Evolutionary conservation across 345 rosid genomes (phyloP).

Genomic region (Streptanthus diversifolius): DNA sequence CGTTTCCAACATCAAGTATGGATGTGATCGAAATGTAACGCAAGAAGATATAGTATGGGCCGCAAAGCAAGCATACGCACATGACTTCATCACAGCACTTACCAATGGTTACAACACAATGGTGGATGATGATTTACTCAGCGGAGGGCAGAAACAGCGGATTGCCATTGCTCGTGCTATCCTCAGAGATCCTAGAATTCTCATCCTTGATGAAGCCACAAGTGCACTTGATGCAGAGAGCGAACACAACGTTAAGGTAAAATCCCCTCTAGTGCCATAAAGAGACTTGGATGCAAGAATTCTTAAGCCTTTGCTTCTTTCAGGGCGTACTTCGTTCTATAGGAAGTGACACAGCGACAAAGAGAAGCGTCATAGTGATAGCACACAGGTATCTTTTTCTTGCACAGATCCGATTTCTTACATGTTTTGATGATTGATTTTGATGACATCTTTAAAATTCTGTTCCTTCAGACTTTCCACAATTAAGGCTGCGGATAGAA

Average conservation of each 20-base stretch:
- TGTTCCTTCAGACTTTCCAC: slow-evolving; percentile 74
- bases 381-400: slow-evolving; percentile 64
- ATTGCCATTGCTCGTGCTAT: slow-evolving; percentile 96
- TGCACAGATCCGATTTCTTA: neutral
- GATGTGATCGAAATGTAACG: slow-evolving; percentile 56
- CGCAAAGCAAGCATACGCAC: slow-evolving; percentile 89
- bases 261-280: neutral
- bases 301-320: slow-evolving; percentile 5
- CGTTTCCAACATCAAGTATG: slow-evolving; percentile 82
- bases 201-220: slow-evolving; percentile 96
- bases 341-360: slow-evolving; percentile 50
- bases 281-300: neutral
- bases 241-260: slow-evolving; percentile 89
- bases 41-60: slow-evolving; percentile 88
- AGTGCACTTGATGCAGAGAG: slow-evolving; percentile 98
- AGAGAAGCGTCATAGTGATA: slow-evolving; percentile 79
- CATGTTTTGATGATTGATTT: neutral
- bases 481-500: slow-evolving; percentile 84
- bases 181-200: slow-evolving; percentile 83
- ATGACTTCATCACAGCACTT: slow-evolving; percentile 78
- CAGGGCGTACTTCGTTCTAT: slow-evolving; percentile 84
- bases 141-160: slow-evolving; percentile 98
- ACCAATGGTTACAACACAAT: slow-evolving; percentile 82
- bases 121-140: slow-evolving; percentile 93
- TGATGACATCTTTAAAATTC: neutral